Base-by-base conservation (phyloP, 2,329 filamentous ascomycete species). In the Ophiognomonia clavigignenti-juglandacearum region DNA sequence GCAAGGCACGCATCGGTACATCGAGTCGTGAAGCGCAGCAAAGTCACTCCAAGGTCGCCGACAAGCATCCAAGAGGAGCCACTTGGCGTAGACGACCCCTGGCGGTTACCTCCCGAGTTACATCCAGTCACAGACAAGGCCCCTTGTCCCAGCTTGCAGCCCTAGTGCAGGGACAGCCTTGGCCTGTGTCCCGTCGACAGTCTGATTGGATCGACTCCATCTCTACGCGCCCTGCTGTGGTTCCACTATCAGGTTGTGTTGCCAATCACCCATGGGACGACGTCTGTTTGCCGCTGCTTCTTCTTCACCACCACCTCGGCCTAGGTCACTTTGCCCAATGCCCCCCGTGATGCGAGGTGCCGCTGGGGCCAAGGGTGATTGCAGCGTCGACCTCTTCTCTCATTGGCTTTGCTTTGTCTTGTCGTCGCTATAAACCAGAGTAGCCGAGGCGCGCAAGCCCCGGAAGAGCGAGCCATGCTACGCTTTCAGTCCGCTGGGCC, bases 191-290 rank as follows among this genome's bases (percentile, higher is more conserved):
- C 7, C 14, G 6, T 16, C 38, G 41, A 32, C 23, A 18, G 24
- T 23, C 29, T 49, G 50, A 49, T 52, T 52, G 50, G 50, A 18
- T 34, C 13, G 37, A 34, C 36, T 31, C 47, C 42, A 32, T 49
- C 43, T 46, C 39, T 52, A 52, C 43, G 46, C 50, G 50, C 50
- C 50, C 37, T 48, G 42, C 50, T 43, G 29, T 40, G 37, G 39
- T 39, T 32, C 46, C 44, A 45, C 46, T 49, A 35, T 49, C 34
- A 39, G 42, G 29, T 37, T 34, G 16, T 45, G 38, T 46, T 20
- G 6, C 46, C 50, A 52, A 49, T 49, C 50, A 52, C 35, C 42
- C n/a, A n/a, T 49, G 39, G 23, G 46, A 43, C 29, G 43, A 43
- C 39, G 24, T 4, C 23, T 26, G 20, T 37, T 52, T 45, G 50